Evolutionary conservation across 148 eudicot species (phyloP).

Genomic region (Chenopodium quinoa): DNA sequence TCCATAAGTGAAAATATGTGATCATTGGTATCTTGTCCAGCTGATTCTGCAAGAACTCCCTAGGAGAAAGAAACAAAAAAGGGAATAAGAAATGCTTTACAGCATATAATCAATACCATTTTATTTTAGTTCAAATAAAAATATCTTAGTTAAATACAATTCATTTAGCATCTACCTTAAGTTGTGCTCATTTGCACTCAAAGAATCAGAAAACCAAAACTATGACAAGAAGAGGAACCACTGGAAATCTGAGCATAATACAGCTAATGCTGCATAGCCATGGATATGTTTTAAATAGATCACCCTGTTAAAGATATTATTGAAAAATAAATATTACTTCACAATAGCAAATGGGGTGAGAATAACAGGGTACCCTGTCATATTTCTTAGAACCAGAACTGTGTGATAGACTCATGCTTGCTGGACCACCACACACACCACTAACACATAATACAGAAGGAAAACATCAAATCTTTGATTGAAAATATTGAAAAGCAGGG

Average conservation of each 20-base stretch:
- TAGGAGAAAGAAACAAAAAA: conserved; percentile 27
- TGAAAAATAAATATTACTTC: background rate
- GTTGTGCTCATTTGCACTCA: background rate
- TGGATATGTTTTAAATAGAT: background rate
- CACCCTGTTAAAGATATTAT: background rate
- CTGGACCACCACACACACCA: too few species aligned
- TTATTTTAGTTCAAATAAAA: background rate
- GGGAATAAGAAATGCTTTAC: background rate
- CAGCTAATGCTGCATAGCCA: background rate
- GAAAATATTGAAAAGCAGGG: too few species aligned
- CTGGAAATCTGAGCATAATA: background rate
- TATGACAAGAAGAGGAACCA: background rate
- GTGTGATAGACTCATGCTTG: too few species aligned
- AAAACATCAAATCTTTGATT: too few species aligned
- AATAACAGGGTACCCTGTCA: too few species aligned
- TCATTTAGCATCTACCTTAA: background rate
- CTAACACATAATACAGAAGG: too few species aligned
- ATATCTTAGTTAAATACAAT: background rate
- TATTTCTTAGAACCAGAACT: too few species aligned
- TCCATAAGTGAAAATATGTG: conserved; percentile 73
- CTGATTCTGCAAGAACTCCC: conserved; percentile 80
- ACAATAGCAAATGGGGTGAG: conserved; percentile 1
- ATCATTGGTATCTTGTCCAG: conserved; percentile 48
- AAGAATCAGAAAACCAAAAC: background rate
- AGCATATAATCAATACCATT: background rate